These are phyloP conservation scores for Basidioascus undulatus DNA, from an alignment of 768 basidiomycete genomes.

Conservation along the genomic window DNA sequence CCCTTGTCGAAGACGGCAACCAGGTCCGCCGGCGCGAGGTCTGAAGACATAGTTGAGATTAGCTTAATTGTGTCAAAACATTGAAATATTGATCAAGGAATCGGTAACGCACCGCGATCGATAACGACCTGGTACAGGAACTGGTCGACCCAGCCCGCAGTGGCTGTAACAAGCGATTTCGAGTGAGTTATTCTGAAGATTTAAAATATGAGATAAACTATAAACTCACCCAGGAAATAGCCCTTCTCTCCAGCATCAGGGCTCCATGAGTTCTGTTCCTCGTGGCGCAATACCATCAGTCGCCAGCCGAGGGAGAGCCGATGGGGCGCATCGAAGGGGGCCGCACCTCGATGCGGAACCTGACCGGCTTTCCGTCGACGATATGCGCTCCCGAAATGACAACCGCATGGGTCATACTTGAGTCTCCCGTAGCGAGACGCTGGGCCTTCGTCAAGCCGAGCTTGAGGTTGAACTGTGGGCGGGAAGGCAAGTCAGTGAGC, in stretches of 20 bases:
- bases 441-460: constrained; percentile 64
- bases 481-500: neutral
- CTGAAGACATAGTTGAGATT: neutral
- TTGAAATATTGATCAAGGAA: constrained; percentile 19
- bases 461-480: neutral
- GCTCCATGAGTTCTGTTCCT: constrained; percentile 24
- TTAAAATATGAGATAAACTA: too few species aligned
- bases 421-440: constrained; percentile 57
- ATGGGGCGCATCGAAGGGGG: constrained; percentile 2
- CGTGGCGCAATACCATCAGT: neutral
- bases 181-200: too few species aligned
- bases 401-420: constrained; percentile 75
- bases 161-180: neutral
- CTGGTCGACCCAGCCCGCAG: constrained; percentile 57
- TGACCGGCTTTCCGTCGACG: constrained; percentile 36
- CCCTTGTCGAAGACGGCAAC: constrained; percentile 35
- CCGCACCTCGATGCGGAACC: constrained; percentile 70
- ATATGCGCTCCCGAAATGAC: constrained; percentile 4
- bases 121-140: constrained; percentile 91
- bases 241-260: constrained; percentile 67
- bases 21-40: neutral
- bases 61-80: neutral
- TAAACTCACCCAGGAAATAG: too few species aligned
- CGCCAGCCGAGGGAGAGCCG: neutral
- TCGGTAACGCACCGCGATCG: constrained; percentile 33